Conservation (phyloP, 2,329 filamentous ascomycete species). For the Pezizomycotina sp. region DNA sequence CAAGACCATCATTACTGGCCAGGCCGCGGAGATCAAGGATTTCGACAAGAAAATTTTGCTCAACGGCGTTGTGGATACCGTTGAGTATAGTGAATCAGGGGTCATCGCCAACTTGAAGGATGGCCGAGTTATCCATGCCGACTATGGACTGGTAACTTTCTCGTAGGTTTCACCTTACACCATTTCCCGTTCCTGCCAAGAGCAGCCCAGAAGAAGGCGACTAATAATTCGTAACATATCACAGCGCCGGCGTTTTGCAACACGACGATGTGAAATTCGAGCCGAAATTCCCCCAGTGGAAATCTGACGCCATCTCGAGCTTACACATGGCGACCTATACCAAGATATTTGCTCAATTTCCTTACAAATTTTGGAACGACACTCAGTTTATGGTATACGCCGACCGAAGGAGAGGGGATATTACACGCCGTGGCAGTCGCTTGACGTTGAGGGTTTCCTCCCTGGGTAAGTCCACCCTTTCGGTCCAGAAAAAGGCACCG, state of each 20-base stretch:
- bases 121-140: constrained; percentile 34
- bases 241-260: constrained; percentile 45
- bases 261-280: constrained; percentile 42
- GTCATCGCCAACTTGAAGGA: constrained; percentile 27
- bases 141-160: constrained; percentile 51
- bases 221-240: not conserved
- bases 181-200: not conserved
- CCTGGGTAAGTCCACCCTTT: constrained; percentile 33
- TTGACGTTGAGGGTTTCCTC: constrained; percentile 42
- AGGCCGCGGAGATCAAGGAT: constrained; percentile 19
- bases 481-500: too few species aligned
- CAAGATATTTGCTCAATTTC: constrained; percentile 55
- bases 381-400: constrained; percentile 41
- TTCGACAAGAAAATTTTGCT: constrained; percentile 26
- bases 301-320: constrained; percentile 44
- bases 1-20: constrained; percentile 17
- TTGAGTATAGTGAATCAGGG: constrained; percentile 23
- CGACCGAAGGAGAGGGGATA: constrained; percentile 35
- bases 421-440: constrained; percentile 48
- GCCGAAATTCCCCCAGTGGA: constrained; percentile 47
- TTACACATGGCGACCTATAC: constrained; percentile 58
- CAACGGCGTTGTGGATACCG: constrained; percentile 25
- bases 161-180: constrained; percentile 28
- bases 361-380: constrained; percentile 48
- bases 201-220: too few species aligned